Conservation (phyloP, 345 rosid genomes). For the Mercurialis annua region DNA sequence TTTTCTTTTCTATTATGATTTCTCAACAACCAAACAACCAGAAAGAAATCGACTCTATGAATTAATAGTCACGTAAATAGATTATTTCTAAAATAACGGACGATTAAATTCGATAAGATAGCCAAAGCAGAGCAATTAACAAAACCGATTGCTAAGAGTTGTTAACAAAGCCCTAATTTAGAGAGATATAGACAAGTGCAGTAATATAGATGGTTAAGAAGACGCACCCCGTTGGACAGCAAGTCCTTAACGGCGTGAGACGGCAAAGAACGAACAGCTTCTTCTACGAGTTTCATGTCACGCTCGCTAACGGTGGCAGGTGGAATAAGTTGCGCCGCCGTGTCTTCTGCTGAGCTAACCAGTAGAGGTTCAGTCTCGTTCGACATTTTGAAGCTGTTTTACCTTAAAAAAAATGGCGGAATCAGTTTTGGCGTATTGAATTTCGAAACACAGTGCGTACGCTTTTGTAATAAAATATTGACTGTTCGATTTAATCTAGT, state of each 20-base stretch:
- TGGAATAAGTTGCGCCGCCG: constrained; percentile 8
- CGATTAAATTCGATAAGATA: neutral
- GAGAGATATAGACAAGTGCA: neutral
- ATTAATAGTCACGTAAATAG: too few species aligned
- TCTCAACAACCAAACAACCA: too few species aligned
- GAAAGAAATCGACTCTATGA: too few species aligned
- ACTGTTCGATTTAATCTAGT: too few species aligned
- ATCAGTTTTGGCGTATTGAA: neutral
- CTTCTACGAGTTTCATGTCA: constrained; percentile 35
- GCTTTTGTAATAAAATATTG: too few species aligned
- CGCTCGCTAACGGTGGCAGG: constrained; percentile 10
- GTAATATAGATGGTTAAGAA: neutral
- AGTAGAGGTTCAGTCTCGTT: constrained; percentile 18
- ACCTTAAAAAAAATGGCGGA: neutral
- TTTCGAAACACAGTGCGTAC: too few species aligned
- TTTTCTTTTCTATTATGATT: too few species aligned
- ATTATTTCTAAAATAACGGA: neutral
- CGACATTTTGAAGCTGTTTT: constrained; percentile 33
- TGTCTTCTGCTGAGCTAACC: constrained; percentile 8
- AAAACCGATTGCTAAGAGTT: neutral
- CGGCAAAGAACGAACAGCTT: constrained; percentile 54
- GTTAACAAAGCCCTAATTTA: neutral
- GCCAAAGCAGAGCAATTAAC: neutral
- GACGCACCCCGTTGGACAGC: constrained; percentile 48
- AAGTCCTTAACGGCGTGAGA: constrained; percentile 56